A percentile compares a stretch with the other conserved stretches of the same genome.
Evolutionary conservation across 495 filamentous ascomycete genomes (phyloP).

Genomic region (Aspergillus indologenus): DNA sequence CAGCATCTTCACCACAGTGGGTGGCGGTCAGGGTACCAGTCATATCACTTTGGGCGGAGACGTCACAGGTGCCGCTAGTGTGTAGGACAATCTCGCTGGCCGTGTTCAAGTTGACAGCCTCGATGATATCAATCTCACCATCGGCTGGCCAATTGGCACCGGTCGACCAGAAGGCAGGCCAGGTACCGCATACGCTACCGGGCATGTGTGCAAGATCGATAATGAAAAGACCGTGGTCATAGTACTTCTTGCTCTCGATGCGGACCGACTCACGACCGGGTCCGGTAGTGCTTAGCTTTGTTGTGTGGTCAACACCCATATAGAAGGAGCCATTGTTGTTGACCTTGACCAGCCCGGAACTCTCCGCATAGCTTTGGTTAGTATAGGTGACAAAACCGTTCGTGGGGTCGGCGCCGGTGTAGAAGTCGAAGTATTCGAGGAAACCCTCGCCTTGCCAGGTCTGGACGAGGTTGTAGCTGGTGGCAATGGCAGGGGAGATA

Average conservation of each 20-base stretch:
- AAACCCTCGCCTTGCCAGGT: conserved; percentile 48
- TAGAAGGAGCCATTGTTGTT: conserved; percentile 47
- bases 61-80: conserved; percentile 60
- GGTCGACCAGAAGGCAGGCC: conserved; percentile 76
- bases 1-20: conserved; percentile 55
- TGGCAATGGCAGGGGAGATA: conserved; percentile 13
- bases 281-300: conserved; percentile 30
- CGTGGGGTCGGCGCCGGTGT: conserved; percentile 58
- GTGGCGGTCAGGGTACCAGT: conserved; percentile 44
- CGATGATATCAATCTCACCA: conserved; percentile 92
- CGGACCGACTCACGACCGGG: conserved; percentile 67
- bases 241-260: conserved; percentile 64
- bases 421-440: conserved; percentile 51
- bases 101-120: conserved; percentile 69
- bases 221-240: conserved; percentile 67
- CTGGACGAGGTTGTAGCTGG: conserved; percentile 42
- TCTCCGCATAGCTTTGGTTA: conserved; percentile 52
- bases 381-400: conserved; percentile 69
- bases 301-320: conserved; percentile 49
- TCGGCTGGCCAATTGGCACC: conserved; percentile 72
- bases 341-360: conserved; percentile 54
- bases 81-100: conserved; percentile 74
- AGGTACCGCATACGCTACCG: conserved; percentile 62
- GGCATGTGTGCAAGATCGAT: conserved; percentile 79
- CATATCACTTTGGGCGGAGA: conserved; percentile 49